Evolutionary conservation across 495 filamentous ascomycete genomes (phyloP).

Genomic region (Penicillium diatomitis): DNA sequence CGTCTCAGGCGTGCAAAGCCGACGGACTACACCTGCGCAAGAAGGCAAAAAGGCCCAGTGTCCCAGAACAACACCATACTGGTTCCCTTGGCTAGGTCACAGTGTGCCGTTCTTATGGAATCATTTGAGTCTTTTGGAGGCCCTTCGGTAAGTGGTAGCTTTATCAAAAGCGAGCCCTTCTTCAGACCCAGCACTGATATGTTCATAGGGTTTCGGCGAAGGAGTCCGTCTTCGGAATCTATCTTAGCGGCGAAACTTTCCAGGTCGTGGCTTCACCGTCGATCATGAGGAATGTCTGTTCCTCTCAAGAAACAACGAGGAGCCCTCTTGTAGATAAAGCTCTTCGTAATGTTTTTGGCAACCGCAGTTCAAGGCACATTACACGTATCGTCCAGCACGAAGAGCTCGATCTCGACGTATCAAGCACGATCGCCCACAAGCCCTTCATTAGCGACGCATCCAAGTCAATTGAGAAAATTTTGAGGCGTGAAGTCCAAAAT

Average conservation of each 20-base stretch:
- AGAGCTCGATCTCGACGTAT: constrained; percentile 26
- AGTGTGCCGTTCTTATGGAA: constrained; percentile 36
- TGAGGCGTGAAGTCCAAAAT: constrained; percentile 37
- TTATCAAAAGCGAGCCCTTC: not conserved
- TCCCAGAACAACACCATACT: constrained; percentile 45
- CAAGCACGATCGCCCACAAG: constrained; percentile 34
- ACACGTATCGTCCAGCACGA: constrained; percentile 23
- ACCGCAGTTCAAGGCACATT: constrained; percentile 22
- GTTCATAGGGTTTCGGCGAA: constrained; percentile 24
- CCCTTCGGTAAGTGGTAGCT: constrained; percentile 28
- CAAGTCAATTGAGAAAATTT: constrained; percentile 16
- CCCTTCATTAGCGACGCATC: constrained; percentile 33
- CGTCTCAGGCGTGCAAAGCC: constrained; percentile 27
- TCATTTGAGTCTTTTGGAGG: constrained; percentile 31
- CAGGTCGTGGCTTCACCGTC: constrained; percentile 43
- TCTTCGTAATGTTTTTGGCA: constrained; percentile 43
- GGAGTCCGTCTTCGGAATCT: constrained; percentile 44
- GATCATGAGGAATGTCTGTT: constrained; percentile 37
- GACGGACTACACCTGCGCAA: constrained; percentile 2
- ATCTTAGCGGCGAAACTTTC: constrained; percentile 39
- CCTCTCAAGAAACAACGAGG: constrained; percentile 23
- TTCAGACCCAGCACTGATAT: constrained; percentile 10
- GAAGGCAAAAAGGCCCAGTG: constrained; percentile 14
- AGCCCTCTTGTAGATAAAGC: constrained; percentile 29
- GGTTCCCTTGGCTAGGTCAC: constrained; percentile 51